A percentile compares a stretch with the other conserved stretches of the same genome.
Evolutionary conservation across 768 basidiomycete species (phyloP).

Genomic region (Psilocybe tampanensis): DNA sequence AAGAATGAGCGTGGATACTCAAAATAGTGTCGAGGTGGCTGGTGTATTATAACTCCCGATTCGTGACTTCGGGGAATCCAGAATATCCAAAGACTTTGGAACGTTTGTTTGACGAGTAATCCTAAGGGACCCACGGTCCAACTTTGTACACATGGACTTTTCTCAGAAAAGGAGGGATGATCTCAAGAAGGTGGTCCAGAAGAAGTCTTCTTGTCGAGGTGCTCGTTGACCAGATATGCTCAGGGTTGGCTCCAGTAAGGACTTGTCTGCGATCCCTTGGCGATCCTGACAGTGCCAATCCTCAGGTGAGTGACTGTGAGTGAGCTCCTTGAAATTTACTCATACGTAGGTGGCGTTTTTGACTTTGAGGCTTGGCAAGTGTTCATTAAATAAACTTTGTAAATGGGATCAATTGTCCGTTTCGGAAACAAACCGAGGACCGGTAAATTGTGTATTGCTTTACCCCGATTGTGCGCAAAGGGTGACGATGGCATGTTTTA

Average conservation of each 20-base stretch:
- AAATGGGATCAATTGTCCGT: background rate
- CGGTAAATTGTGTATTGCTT: background rate
- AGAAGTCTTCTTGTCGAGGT: background rate
- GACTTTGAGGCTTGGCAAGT: constrained; percentile 19
- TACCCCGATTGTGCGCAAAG: background rate
- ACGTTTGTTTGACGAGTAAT: background rate
- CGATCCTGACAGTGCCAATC: background rate
- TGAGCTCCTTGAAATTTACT: background rate
- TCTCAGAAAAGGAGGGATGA: background rate
- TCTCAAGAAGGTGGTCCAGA: background rate
- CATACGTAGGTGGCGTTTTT: constrained; percentile 26
- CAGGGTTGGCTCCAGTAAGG: background rate
- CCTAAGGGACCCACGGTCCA: background rate
- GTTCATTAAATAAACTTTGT: background rate
- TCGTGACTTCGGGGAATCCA: background rate
- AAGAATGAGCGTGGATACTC: background rate
- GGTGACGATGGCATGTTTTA: background rate
- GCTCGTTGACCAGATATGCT: background rate
- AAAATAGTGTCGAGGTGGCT: background rate
- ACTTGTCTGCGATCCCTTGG: constrained; percentile 1
- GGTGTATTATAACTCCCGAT: background rate
- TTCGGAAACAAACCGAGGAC: background rate
- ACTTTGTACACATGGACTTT: background rate
- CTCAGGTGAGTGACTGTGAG: background rate
- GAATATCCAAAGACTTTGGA: background rate